These are phyloP conservation scores for Cercospora beticola DNA, from an alignment of 2,329 filamentous ascomycete species.

Conservation along the genomic window DNA sequence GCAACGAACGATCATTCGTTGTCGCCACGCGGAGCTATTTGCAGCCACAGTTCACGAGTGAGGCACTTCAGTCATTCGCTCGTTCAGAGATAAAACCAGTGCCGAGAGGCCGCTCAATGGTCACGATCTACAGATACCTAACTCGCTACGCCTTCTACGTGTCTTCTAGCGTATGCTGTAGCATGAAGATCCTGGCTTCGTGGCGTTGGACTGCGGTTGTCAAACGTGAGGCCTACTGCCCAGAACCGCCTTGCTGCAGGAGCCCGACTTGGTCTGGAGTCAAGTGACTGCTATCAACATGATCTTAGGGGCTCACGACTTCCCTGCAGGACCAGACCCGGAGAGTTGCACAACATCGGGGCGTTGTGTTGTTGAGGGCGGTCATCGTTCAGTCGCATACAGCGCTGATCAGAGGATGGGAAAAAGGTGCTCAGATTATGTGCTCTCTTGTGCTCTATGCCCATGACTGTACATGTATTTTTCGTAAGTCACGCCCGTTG, in stretches of 20 bases:
- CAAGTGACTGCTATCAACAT: neutral
- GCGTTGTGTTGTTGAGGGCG: neutral
- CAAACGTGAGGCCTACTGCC: neutral
- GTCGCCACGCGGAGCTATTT: neutral
- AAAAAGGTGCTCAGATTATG: neutral
- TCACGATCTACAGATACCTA: neutral
- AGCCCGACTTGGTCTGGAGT: neutral
- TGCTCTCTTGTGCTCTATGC: too few species aligned
- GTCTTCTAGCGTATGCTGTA: conserved; percentile 10
- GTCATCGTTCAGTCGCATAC: neutral
- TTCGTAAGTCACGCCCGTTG: neutral
- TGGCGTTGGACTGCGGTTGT: neutral
- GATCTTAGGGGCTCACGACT: neutral
- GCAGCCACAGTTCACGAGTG: neutral
- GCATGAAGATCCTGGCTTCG: neutral
- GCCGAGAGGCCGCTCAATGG: neutral
- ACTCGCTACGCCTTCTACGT: conserved; percentile 9
- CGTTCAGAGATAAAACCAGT: neutral
- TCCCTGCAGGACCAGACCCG: too few species aligned
- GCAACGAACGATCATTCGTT: neutral
- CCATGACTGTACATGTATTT: neutral
- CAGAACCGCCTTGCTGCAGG: neutral
- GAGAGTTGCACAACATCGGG: neutral
- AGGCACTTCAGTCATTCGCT: conserved; percentile 5
- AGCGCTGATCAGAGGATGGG: neutral